Evolutionary conservation across 106 monocot species (phyloP).

Genomic region (Dendrobium nobile): DNA sequence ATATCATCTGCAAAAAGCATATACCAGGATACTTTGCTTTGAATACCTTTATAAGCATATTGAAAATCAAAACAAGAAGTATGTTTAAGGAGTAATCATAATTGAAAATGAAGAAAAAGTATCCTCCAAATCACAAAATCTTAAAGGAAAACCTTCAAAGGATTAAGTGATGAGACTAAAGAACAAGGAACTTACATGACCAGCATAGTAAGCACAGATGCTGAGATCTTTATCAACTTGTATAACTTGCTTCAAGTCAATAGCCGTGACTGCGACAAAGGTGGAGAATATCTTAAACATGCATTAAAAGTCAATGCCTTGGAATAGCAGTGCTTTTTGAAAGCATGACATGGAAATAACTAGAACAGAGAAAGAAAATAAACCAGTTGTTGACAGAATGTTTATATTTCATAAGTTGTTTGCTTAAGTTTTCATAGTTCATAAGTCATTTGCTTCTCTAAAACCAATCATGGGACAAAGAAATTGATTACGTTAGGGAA

Average conservation of each 20-base stretch:
- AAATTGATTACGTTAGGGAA: background rate
- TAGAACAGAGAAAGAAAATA: background rate
- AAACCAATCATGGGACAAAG: background rate
- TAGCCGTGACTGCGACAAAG: conserved; percentile 47
- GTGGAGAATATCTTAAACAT: background rate
- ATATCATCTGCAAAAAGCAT: no score
- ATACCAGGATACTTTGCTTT: no score
- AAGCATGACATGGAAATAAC: background rate
- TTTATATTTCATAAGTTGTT: background rate
- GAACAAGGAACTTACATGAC: conserved; percentile 49
- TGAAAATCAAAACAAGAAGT: background rate
- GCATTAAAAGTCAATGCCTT: background rate
- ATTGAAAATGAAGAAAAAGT: background rate
- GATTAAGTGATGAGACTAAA: background rate
- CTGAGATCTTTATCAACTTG: conserved; percentile 84
- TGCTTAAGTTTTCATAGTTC: background rate
- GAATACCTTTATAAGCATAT: no score
- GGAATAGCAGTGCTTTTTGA: background rate
- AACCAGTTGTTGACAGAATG: background rate
- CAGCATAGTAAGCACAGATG: conserved; percentile 95
- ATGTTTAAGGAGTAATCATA: background rate
- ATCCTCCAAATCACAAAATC: background rate
- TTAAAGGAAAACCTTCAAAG: background rate
- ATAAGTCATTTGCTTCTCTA: background rate
- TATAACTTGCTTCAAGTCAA: conserved; percentile 85